Evolutionary conservation across 495 filamentous ascomycete species (phyloP), one percentile per base, ranked within the genome.

Genomic region (Aspergillus heteromorphus): DNA sequence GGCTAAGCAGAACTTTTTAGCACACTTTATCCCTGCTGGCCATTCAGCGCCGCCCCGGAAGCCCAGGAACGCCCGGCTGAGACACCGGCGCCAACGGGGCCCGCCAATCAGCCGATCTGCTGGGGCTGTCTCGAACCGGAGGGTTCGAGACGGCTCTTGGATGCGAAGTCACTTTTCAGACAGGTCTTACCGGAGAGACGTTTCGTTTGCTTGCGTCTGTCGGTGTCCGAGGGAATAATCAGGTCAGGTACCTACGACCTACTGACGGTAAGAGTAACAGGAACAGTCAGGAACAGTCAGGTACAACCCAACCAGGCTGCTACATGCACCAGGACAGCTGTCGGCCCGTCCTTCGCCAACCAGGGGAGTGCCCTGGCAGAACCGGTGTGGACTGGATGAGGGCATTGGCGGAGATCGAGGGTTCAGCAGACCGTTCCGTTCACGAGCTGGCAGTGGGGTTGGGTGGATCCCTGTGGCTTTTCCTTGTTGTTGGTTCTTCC

Each of bases 31-130:
- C n/a, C n/a, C 21, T 11, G 23, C 13, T 20, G 20, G 9, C 43
- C 43, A 47, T 8, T 47, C 43, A 47, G 20, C 43, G 25, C 21
- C 23, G 6, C 10, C 21, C 21, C 6, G 27, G 21, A 2, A 7
- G 16, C n/a, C 21, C 43, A 38, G 34, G 34, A 38, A 38, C 43
- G 43, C 20, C 43, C 16, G 20, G 21, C 20, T 47, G 43, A 47
- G 43, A 47, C 43, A 47, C 21, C 16, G 43, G 43, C 43, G 23
- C n/a, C 43, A 47, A 29, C n/a, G 10, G 23, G 43, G 43, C 2
- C 43, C 43, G 43, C 43, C 43, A 47, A 47, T 47, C 43, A 47
- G 43, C 27, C 43, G 21, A 47, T 27, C 23, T 7, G 21, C 27
- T 27, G 43, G 21, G 10, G 11, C 34, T 2, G 34, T n/a, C 34